A percentile compares a stretch with the other conserved stretches of the same genome.
These are phyloP conservation scores for Ceratopteris richardii DNA, from an alignment of 75 land plant genomes.

Conservation along the genomic window DNA sequence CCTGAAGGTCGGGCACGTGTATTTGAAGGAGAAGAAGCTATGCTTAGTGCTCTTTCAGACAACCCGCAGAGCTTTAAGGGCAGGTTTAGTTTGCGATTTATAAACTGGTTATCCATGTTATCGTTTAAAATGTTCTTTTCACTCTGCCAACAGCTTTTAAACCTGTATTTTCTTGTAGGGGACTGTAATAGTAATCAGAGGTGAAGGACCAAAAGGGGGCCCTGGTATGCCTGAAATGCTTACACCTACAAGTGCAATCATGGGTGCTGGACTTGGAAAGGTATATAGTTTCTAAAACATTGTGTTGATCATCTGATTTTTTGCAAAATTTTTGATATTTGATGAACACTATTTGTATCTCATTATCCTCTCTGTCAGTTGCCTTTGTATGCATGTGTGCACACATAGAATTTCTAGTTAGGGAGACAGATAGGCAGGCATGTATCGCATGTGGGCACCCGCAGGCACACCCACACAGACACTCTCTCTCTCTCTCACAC, in stretches of 20 bases:
- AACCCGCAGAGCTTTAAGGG: conserved; percentile 85
- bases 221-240: conserved; percentile 99
- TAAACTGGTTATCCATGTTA: not conserved
- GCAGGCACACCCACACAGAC: no score
- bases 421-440: no score
- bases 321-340: no score
- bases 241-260: conserved; percentile 98
- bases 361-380: no score
- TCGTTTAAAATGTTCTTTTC: not conserved
- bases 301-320: no score
- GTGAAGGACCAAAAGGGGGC: conserved; percentile 98
- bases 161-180: conserved; percentile 40
- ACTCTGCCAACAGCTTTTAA: no score
- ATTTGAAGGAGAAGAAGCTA: conserved; percentile 94
- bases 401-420: no score
- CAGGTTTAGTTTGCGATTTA: not conserved
- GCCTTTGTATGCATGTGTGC: no score
- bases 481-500: no score
- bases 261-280: conserved; percentile 99
- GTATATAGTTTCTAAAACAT: conserved; percentile 22
- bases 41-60: conserved; percentile 79
- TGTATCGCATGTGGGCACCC: no score
- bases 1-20: conserved; percentile 85
- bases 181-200: conserved; percentile 82
- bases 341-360: no score